Base-by-base conservation (phyloP, 139 green algal species). In the Chlorella vulgaris region DNA sequence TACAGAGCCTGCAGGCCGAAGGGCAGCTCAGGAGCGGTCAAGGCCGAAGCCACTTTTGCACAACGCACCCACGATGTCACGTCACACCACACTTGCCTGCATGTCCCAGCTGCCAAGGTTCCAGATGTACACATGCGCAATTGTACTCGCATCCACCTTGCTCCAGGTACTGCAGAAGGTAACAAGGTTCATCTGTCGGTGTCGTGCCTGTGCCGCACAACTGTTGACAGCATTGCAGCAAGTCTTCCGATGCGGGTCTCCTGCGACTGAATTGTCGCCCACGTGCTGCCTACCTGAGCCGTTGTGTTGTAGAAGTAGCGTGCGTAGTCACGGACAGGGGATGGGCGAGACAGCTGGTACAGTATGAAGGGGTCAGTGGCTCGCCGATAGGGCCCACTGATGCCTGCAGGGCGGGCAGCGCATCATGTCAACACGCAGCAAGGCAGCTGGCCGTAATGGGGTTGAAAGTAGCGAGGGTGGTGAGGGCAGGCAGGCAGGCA, bases 111-210 rank as follows among this genome's bases (percentile, higher is more conserved):
- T 69, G 40, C 65, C 80, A 15, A 85, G 53, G 71, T 88, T 88
- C 87, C 87, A 91, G 4, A 91, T 31, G 61, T 88, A 88, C 3
- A 87, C 74, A 29, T 71, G 78, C 31, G 81, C 62, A 2, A 89
- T 76, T 62, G 75, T 85, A 87, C n/a, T 67, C 63, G 38, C 82
- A 88, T 0, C 85, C 82, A 21, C 85, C 71, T 70, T 83, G 67
- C 6, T 4, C 6, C 50, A 83, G 67, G 51, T 77, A 78, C 55
- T 65, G 55, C 55, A n/a, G 55, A 5, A n/a, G 7, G n/a, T n/a
- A n/a, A n/a, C n/a, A n/a, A n/a, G n/a, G n/a, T n/a, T n/a, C n/a
- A n/a, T n/a, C n/a, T n/a, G n/a, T n/a, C n/a, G n/a, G n/a, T n/a
- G n/a, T n/a, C n/a, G n/a, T n/a, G n/a, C n/a, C n/a, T n/a, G n/a